Evolutionary conservation across 2,329 filamentous ascomycete genomes (phyloP), one percentile per base, ranked within the genome.

Genomic region (Trichothecium sympodiale): DNA sequence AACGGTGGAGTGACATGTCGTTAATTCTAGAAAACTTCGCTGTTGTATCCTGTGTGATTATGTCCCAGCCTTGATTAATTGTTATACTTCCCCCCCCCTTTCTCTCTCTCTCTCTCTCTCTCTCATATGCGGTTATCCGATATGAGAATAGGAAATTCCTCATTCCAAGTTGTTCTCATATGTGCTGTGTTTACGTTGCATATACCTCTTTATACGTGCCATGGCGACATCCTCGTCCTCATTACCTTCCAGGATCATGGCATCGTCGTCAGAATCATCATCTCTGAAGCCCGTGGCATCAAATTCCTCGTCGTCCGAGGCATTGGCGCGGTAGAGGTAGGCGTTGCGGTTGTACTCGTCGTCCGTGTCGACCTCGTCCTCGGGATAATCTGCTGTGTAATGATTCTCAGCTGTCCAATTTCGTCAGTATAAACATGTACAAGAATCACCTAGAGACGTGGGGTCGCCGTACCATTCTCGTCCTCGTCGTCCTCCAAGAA

Each of bases 351-450:
- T 71, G 41, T 67, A 62, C 39, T 64, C 61, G 35, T 64, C 60
- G 46, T 86, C 81, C 13, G 75, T 79, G 31, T 75, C 78, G 12
- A 86, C 69, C 52, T 88, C 83, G 36, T 88, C 82, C 42, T 88
- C 83, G 1, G 83, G 83, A 46, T 88, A 88, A 52, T 88, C 83
- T 36, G 81, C 79, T 4, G 77, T 76, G 50, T 87, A 86, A 55
- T 85, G 78, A 48, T 85, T 80, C 52, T 88, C 83, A 26, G 83
- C 80, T 78, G 41, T 13, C 8, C 16, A 31, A 9, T 27, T 18
- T 7, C 23, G 13, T 33, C 3, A 8, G 30, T 34, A 16, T 15
- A 20, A 12, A 20, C 9, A 18, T 17, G 17, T 17, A 13, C 9
- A n/a, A 7, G 15, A 17, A 29, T 5, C 8, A 20, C 20, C 6